Evolutionary conservation across 2,329 filamentous ascomycete genomes (phyloP).

Genomic region (Fusarium protoensiforme): DNA sequence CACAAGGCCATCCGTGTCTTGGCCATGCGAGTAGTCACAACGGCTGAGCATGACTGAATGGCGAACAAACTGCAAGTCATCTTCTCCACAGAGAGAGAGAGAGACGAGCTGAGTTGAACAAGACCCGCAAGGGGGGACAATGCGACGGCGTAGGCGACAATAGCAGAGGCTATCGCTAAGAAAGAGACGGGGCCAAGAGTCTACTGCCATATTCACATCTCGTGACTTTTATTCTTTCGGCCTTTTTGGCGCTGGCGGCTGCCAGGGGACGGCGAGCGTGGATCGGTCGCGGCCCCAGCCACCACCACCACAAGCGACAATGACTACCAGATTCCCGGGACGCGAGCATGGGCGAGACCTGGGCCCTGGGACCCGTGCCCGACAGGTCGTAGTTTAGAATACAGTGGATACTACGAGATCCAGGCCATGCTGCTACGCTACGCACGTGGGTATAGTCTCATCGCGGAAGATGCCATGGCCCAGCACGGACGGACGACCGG

Average conservation of each 20-base stretch:
- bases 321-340: slow-evolving; percentile 1
- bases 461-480: not conserved
- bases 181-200: not conserved
- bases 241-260: not conserved
- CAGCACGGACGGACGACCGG: not conserved
- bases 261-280: not conserved
- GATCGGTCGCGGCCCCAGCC: slow-evolving; percentile 3
- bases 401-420: not conserved
- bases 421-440: not conserved
- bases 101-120: not conserved
- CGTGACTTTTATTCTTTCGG: not conserved
- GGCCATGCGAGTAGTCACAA: not conserved
- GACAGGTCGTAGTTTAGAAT: not conserved
- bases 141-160: not conserved
- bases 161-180: not conserved
- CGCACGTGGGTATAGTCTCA: not conserved
- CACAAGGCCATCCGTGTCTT: not conserved
- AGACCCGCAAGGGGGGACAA: not conserved
- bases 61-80: not conserved
- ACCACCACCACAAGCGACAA: not conserved
- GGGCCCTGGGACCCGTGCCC: not conserved
- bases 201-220: not conserved
- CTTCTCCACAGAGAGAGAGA: not conserved
- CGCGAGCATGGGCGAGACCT: not conserved
- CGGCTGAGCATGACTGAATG: not conserved